phyloP scores from a whole-genome alignment of 331 rosid genomes.

The Pyrus hybrid region DNA sequence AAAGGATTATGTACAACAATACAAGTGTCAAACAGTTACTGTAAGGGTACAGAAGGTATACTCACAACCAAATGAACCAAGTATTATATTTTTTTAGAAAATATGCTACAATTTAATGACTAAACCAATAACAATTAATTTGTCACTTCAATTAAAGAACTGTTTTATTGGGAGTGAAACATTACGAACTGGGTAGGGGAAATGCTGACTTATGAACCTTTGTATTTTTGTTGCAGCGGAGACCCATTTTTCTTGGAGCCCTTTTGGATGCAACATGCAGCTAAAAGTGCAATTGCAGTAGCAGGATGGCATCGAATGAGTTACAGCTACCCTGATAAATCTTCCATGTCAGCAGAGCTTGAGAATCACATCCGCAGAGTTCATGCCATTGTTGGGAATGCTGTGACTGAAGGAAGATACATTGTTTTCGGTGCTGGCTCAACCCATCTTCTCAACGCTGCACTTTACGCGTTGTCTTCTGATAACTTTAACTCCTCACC shows the following conservation, averaged over 20 bases:
- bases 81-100: too few relatives aligned
- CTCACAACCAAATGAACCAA: too few relatives aligned
- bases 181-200: too few relatives aligned
- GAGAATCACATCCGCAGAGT: constrained; percentile 12
- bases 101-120: too few relatives aligned
- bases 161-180: too few relatives aligned
- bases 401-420: constrained; percentile 31
- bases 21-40: too few relatives aligned
- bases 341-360: constrained; percentile 22
- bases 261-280: constrained; percentile 38
- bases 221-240: constrained; percentile 30
- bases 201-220: background rate
- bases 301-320: constrained; percentile 63
- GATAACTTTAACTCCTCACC: background rate
- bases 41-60: too few relatives aligned
- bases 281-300: constrained; percentile 28
- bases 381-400: constrained; percentile 41
- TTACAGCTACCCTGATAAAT: constrained; percentile 11
- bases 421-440: constrained; percentile 44
- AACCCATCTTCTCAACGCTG: constrained; percentile 47
- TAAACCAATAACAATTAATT: too few relatives aligned
- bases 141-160: too few relatives aligned
- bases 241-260: constrained; percentile 54
- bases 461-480: constrained; percentile 39
- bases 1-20: too few relatives aligned